Evolutionary conservation across 257 asterid genomes (phyloP), one percentile per base, ranked within the genome.

Genomic region (Gentiana macrophylla): DNA sequence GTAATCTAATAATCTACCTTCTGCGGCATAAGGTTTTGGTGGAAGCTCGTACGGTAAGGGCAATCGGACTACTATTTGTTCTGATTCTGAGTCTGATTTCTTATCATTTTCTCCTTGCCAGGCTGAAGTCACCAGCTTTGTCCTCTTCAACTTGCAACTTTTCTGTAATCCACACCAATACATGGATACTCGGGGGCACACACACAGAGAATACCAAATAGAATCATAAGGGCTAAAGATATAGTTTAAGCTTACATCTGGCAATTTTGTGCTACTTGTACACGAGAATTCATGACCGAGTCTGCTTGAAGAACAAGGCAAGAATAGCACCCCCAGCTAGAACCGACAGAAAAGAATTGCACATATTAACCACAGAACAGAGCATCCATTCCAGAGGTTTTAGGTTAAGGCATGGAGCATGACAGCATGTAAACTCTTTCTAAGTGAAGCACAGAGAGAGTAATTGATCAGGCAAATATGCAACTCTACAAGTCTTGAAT

Each of bases 21-120:
- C 77, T 0, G 80, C n/a, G n/a, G n/a, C 66, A 76, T 91, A 87
- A 12, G 80, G 95, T 49, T 62, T 73, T 55, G 95, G 96, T 63
- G 96, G 98, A 59, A 91, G 94, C 71, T 87, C 92, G n/a, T 79
- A 91, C 12, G 96, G 95, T 57, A 91, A 75, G 0, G 98, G 98
- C 70, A 91, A 74, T 62, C 63, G 77, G 64, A 84, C 62, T 37
- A 78, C 74, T 70, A 80, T 88, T 24, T 24, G 24, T 53, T 58
- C 32, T 46, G 70, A 50, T 67, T 79, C 77, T 57, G 67, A 50
- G 11, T 63, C 66, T 59, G 1, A 35, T 32, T 79, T 79, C 24
- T 24, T 24, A 24, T 24, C 24, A 24, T 24, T 24, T 24, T 24
- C 24, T 57, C 71, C 86, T 53, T 76, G 72, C 87, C 94, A 79